Evolutionary conservation across 2,329 filamentous ascomycete species (phyloP).

Genomic region (Xylariaceae sp.): DNA sequence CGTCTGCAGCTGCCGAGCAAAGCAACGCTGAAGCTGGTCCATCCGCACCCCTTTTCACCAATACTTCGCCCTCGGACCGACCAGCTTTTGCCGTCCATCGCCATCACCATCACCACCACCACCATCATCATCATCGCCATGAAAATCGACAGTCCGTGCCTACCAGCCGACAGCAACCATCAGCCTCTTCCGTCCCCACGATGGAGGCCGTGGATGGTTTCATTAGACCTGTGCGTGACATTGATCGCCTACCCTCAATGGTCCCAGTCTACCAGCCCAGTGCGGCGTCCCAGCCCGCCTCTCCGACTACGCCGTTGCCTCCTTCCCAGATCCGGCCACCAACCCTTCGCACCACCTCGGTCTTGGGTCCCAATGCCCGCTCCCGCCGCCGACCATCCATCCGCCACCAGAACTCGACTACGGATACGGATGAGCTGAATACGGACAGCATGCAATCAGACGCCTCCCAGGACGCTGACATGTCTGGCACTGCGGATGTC

Average conservation of each 20-base stretch:
- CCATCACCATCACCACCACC: slow-evolving; percentile 50
- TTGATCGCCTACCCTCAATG: slow-evolving; percentile 81
- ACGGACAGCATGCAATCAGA: slow-evolving; percentile 80
- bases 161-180: slow-evolving; percentile 51
- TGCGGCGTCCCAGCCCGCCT: slow-evolving; percentile 83
- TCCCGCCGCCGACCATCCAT: slow-evolving; percentile 75
- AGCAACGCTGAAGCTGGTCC: slow-evolving; percentile 53
- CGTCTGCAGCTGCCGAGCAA: slow-evolving; percentile 40
- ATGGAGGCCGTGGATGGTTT: slow-evolving; percentile 71
- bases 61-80: slow-evolving; percentile 69
- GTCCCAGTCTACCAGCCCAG: slow-evolving; percentile 64
- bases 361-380: slow-evolving; percentile 49
- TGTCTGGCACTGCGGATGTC: slow-evolving; percentile 75
- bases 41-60: slow-evolving; percentile 55
- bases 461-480: slow-evolving; percentile 70
- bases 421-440: slow-evolving; percentile 81
- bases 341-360: slow-evolving; percentile 50
- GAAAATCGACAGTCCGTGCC: slow-evolving; percentile 48
- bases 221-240: slow-evolving; percentile 74
- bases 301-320: slow-evolving; percentile 78
- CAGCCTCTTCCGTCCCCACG: slow-evolving; percentile 62
- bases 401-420: slow-evolving; percentile 85
- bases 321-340: slow-evolving; percentile 59
- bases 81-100: slow-evolving; percentile 54
- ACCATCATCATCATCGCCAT: slow-evolving; percentile 39